Conservation (phyloP, 305 asterid species). For the Fraxinus xanthoxyloides region DNA sequence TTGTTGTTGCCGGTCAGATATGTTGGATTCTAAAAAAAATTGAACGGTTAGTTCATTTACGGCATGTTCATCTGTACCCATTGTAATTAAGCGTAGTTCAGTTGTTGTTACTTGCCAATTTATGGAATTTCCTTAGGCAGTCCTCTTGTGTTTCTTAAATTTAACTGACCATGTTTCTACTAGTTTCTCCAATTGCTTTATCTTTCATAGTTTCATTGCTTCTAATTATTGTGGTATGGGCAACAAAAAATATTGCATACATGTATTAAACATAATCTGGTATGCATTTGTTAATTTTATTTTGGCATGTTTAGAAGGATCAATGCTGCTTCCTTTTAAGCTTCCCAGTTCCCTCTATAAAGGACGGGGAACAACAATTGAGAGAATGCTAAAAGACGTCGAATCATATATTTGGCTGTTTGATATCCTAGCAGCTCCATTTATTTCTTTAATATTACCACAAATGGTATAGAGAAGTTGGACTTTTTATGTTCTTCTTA, state of each 20-base stretch:
- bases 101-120: neutral
- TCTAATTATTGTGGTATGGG: neutral
- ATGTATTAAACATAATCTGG: neutral
- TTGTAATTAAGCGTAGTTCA: neutral
- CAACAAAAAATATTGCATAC: neutral
- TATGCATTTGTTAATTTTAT: neutral
- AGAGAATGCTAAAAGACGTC: conserved; percentile 15
- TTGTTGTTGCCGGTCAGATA: neutral
- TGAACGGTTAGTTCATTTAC: neutral
- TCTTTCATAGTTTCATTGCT: neutral
- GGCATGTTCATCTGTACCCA: neutral
- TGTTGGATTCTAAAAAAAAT: neutral
- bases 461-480: neutral
- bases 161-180: neutral
- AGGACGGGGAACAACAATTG: conserved; percentile 39
- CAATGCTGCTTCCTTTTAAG: neutral
- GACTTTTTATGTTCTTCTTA: neutral
- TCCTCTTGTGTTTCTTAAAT: neutral
- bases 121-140: neutral
- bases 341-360: neutral
- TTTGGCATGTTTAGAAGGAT: neutral
- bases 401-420: neutral
- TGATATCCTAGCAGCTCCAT: neutral
- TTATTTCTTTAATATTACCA: neutral
- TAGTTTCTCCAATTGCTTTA: neutral